Evolutionary conservation across 2,329 filamentous ascomycete species (phyloP).

Genomic region (Aschersonia sp.): DNA sequence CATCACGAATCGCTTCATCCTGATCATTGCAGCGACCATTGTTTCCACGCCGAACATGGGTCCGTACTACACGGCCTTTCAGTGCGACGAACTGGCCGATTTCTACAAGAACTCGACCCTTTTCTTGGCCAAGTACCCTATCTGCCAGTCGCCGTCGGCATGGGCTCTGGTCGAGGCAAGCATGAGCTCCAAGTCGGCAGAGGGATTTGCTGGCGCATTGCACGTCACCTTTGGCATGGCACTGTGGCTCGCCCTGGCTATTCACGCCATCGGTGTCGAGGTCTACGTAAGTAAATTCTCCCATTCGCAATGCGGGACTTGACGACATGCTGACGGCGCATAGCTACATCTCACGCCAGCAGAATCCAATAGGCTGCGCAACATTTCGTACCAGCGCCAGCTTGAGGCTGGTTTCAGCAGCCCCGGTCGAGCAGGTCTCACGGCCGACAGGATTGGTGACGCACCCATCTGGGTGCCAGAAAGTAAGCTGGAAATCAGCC

Average conservation of each 20-base stretch:
- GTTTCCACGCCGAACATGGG: conserved; percentile 13
- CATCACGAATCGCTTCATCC: conserved; percentile 32
- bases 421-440: conserved; percentile 32
- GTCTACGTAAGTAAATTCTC: conserved; percentile 22
- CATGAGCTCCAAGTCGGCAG: conserved; percentile 10
- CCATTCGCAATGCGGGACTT: not conserved
- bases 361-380: conserved; percentile 36
- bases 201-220: conserved; percentile 23
- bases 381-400: conserved; percentile 42
- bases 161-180: conserved; percentile 8
- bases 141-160: conserved; percentile 22
- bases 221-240: conserved; percentile 33
- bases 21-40: conserved; percentile 23
- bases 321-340: not conserved
- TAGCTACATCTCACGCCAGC: conserved; percentile 36
- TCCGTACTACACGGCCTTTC: conserved; percentile 12
- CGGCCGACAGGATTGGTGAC: conserved; percentile 16
- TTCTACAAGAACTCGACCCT: conserved; percentile 13
- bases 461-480: not conserved
- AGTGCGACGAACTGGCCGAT: conserved; percentile 32
- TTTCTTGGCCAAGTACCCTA: conserved; percentile 22
- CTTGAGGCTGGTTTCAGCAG: conserved; percentile 34
- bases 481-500: not conserved
- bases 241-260: conserved; percentile 31
- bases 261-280: conserved; percentile 35